phyloP scores from a whole-genome alignment of 2,329 filamentous ascomycete genomes.

The Pseudogymnoascus sp. region DNA sequence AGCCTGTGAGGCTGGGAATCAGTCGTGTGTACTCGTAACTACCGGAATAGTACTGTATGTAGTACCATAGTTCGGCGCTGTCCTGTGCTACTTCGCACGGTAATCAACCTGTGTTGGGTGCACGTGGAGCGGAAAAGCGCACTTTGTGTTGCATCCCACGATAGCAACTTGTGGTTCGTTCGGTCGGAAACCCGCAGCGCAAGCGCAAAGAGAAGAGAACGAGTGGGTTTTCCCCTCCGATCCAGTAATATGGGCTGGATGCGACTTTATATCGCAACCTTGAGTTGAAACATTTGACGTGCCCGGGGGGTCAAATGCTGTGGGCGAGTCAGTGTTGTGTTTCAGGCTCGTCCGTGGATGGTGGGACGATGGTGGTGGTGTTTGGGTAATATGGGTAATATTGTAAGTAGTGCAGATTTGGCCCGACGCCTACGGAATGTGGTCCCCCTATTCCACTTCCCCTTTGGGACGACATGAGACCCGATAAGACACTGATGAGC shows the following conservation, averaged over 20 bases:
- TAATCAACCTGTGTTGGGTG: background rate
- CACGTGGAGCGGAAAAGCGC: background rate
- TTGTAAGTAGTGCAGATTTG: background rate
- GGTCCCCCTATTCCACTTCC: background rate
- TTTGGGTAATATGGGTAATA: slow-evolving; percentile 6
- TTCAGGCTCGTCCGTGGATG: background rate
- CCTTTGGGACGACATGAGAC: background rate
- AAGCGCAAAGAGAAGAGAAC: background rate
- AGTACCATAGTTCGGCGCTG: background rate
- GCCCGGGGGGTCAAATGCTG: background rate
- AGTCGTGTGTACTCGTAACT: background rate
- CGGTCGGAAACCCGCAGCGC: background rate
- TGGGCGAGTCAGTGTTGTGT: slow-evolving; percentile 1
- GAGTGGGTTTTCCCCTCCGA: background rate
- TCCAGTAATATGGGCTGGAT: slow-evolving; percentile 4
- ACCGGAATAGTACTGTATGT: background rate
- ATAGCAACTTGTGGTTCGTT: background rate
- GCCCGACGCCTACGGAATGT: background rate
- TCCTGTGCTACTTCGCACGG: background rate
- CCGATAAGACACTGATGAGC: background rate
- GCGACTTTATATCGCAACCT: background rate
- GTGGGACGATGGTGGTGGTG: background rate
- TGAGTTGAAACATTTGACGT: slow-evolving; percentile 1
- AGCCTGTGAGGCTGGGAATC: background rate
- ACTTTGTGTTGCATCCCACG: background rate